Evolutionary conservation across 768 basidiomycete genomes (phyloP).

Genomic region (Trichaptum fuscoviolaceum): DNA sequence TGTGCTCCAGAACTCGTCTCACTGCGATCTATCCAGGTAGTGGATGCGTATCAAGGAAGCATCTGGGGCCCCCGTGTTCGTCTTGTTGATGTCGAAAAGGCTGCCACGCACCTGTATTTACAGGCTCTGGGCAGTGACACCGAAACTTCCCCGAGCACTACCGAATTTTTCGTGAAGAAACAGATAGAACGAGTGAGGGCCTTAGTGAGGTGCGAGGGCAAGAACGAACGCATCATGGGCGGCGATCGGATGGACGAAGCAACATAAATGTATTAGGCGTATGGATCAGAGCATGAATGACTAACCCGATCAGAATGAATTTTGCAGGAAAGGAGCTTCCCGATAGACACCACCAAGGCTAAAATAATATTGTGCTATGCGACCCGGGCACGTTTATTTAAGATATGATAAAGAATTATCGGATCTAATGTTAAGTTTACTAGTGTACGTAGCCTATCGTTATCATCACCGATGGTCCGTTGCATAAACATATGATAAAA

Average conservation of each 20-base stretch:
- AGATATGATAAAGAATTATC: too few species aligned
- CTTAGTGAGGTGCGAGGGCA: conserved; percentile 45
- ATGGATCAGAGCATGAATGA: too few species aligned
- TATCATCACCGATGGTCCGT: too few species aligned
- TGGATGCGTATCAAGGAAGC: conserved; percentile 51
- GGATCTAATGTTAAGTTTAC: too few species aligned
- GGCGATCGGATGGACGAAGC: conserved; percentile 38
- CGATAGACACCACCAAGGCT: too few species aligned
- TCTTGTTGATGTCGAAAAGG: conserved; percentile 41
- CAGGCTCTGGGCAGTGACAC: background rate
- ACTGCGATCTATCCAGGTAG: conserved; percentile 35
- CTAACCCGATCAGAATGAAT: too few species aligned
- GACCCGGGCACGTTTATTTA: too few species aligned
- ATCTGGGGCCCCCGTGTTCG: conserved; percentile 56
- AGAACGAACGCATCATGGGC: conserved; percentile 48
- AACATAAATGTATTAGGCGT: background rate
- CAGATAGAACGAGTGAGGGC: conserved; percentile 30
- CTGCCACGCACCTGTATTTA: conserved; percentile 16
- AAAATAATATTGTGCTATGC: too few species aligned
- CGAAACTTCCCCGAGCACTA: too few species aligned
- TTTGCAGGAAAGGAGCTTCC: too few species aligned
- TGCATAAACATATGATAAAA: background rate
- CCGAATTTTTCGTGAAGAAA: background rate
- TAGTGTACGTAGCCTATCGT: too few species aligned
- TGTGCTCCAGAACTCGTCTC: conserved; percentile 19